phyloP scores from a whole-genome alignment of 164 flowering plant species.

The Vitis rupestris region DNA sequence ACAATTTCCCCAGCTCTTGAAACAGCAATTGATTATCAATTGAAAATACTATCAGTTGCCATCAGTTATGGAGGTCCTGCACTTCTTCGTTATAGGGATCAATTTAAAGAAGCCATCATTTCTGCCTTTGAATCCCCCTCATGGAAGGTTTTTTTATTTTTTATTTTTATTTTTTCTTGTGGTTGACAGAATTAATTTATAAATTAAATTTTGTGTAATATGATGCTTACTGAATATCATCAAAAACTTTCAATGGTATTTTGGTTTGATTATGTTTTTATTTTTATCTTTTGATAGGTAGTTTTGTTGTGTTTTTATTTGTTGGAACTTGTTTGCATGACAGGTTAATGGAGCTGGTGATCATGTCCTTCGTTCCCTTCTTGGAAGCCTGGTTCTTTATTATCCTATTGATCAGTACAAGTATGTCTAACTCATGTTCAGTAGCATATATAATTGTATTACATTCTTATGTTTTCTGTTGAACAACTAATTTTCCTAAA shows the following conservation, averaged over 20 bases:
- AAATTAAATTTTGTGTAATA: neutral
- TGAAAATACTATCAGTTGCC: constrained; percentile 84
- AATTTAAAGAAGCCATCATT: constrained; percentile 68
- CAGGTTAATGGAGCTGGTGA: constrained; percentile 97
- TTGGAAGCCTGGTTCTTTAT: constrained; percentile 84
- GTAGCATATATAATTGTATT: neutral
- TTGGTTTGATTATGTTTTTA: neutral
- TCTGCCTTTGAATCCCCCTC: constrained; percentile 90
- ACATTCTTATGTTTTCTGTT: neutral
- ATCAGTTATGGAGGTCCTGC: constrained; percentile 87
- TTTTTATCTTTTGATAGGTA: neutral
- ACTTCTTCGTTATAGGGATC: constrained; percentile 66
- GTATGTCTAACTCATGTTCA: constrained; percentile 32
- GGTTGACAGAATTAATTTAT: neutral
- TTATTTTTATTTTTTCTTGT: neutral
- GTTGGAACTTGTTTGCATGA: constrained; percentile 3
- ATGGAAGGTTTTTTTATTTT: constrained; percentile 73
- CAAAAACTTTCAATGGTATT: neutral
- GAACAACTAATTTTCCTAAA: neutral
- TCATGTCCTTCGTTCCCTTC: constrained; percentile 87
- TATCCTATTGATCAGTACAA: constrained; percentile 92
- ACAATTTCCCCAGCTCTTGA: constrained; percentile 94
- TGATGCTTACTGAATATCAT: neutral
- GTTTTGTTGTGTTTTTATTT: neutral
- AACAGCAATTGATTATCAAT: constrained; percentile 79